Evolutionary conservation across 768 basidiomycete species (phyloP).

Genomic region (Roridomyces roridus): DNA sequence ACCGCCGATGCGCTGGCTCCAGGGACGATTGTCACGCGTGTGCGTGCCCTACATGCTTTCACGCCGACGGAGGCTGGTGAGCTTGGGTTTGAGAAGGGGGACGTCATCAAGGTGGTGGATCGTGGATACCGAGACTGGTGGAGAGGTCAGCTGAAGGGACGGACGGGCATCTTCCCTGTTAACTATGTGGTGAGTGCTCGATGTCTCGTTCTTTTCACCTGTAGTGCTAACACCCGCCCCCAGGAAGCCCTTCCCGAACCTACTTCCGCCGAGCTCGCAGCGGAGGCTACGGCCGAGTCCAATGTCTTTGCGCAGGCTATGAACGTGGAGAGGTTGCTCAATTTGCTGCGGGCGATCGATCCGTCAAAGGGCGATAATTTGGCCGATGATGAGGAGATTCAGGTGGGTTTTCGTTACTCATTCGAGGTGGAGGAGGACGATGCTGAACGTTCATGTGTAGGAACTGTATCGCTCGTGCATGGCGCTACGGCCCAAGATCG

Average conservation of each 20-base stretch:
- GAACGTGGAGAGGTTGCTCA: conserved; percentile 81
- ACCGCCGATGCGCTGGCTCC: conserved; percentile 19
- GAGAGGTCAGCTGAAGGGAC: conserved; percentile 88
- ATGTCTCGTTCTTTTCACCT: background rate
- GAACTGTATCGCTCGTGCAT: conserved; percentile 92
- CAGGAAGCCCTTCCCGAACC: conserved; percentile 90
- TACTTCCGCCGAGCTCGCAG: conserved; percentile 73
- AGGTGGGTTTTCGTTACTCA: conserved; percentile 49
- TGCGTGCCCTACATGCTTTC: conserved; percentile 88
- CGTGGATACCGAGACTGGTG: conserved; percentile 97
- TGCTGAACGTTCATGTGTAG: conserved; percentile 40
- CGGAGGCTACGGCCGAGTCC: conserved; percentile 87
- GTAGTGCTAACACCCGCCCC: background rate
- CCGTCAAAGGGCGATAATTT: conserved; percentile 75
- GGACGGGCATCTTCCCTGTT: conserved; percentile 95
- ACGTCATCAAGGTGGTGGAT: conserved; percentile 87
- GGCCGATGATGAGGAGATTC: conserved; percentile 90
- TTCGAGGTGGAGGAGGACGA: background rate
- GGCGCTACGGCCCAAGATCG: conserved; percentile 91
- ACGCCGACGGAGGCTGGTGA: conserved; percentile 89
- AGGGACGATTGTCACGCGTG: conserved; percentile 71
- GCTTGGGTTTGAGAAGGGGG: conserved; percentile 89
- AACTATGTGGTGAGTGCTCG: conserved; percentile 83
- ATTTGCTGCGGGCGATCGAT: conserved; percentile 76
- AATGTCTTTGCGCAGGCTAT: conserved; percentile 87